Percentiles rank a stretch among this genome's conserved stretches.
phyloP scores from a whole-genome alignment of 768 basidiomycete genomes.

The Leccinum arenicola region DNA sequence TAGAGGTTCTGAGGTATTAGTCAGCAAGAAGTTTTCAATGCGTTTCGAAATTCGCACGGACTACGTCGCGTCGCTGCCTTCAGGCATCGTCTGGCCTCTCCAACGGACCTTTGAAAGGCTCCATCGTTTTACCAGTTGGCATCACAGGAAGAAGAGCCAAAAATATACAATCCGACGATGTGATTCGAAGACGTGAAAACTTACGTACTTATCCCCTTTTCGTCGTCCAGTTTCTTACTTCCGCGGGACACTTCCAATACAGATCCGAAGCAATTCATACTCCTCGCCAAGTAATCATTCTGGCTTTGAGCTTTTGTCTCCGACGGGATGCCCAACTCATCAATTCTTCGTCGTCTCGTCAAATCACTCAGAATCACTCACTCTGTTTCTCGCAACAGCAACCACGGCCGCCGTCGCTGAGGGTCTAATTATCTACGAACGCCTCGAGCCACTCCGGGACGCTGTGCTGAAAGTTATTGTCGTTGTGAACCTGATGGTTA shows the following conservation, averaged over 20 bases:
- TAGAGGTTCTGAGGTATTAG: no score
- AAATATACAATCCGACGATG: constrained; percentile 33
- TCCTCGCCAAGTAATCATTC: constrained; percentile 43
- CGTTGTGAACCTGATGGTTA: no score
- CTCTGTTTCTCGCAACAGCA: no score
- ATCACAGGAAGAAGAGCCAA: constrained; percentile 46
- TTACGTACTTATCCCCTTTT: constrained; percentile 54
- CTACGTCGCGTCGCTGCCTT: no score
- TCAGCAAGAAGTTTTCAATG: no score
- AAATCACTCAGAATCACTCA: no score
- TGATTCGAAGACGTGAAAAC: constrained; percentile 36
- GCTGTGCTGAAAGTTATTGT: no score
- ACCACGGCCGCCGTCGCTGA: no score
- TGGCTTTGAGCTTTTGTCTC: constrained; percentile 50
- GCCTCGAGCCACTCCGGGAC: no score
- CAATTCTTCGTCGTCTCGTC: constrained; percentile 42
- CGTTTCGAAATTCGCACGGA: no score
- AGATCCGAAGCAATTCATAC: constrained; percentile 29
- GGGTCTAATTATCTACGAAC: no score
- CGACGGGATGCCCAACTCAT: constrained; percentile 51
- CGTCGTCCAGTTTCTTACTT: constrained; percentile 60
- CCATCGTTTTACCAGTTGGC: constrained; percentile 59
- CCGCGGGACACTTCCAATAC: constrained; percentile 35
- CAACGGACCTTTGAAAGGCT: constrained; percentile 39
- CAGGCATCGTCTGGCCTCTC: no score